A percentile compares a stretch with the other conserved stretches of the same genome.
Evolutionary conservation across 495 filamentous ascomycete species (phyloP).

Genomic region (Tuber melanosporum): DNA sequence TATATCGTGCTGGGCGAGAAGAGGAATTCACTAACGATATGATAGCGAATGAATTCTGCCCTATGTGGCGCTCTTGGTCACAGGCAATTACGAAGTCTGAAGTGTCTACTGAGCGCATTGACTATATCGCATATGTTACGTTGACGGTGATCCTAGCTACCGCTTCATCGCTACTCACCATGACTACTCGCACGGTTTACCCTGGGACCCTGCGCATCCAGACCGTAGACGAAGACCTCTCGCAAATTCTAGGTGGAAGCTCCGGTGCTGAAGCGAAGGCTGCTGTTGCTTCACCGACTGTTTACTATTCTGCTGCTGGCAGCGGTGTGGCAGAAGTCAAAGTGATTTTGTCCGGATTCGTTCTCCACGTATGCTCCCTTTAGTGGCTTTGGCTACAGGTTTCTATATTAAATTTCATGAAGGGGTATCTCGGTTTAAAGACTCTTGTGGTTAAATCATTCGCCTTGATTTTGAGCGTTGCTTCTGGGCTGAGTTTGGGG

Average conservation of each 20-base stretch:
- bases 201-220: slow-evolving; percentile 78
- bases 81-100: slow-evolving; percentile 37
- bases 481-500: slow-evolving; percentile 85
- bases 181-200: slow-evolving; percentile 84
- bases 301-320: slow-evolving; percentile 92
- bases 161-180: slow-evolving; percentile 67
- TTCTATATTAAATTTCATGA: slow-evolving; percentile 15
- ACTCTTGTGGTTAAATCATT: slow-evolving; percentile 82
- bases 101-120: slow-evolving; percentile 63
- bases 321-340: slow-evolving; percentile 97
- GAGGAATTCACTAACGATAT: slow-evolving; percentile 4
- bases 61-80: slow-evolving; percentile 41
- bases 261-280: slow-evolving; percentile 41
- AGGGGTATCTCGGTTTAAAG: slow-evolving; percentile 75
- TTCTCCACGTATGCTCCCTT: slow-evolving; percentile 60
- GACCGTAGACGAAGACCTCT: slow-evolving; percentile 79
- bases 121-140: slow-evolving; percentile 67
- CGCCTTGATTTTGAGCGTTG: slow-evolving; percentile 77
- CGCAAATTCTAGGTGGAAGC: slow-evolving; percentile 41
- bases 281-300: slow-evolving; percentile 58
- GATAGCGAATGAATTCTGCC: slow-evolving; percentile 40
- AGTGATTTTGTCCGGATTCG: slow-evolving; percentile 94
- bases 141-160: slow-evolving; percentile 66
- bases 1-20: slow-evolving; percentile 3
- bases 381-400: slow-evolving; percentile 7